A percentile compares a stretch with the other conserved stretches of the same genome.
phyloP scores from a whole-genome alignment of 768 basidiomycete genomes.

The Cystobasidium ongulense region DNA sequence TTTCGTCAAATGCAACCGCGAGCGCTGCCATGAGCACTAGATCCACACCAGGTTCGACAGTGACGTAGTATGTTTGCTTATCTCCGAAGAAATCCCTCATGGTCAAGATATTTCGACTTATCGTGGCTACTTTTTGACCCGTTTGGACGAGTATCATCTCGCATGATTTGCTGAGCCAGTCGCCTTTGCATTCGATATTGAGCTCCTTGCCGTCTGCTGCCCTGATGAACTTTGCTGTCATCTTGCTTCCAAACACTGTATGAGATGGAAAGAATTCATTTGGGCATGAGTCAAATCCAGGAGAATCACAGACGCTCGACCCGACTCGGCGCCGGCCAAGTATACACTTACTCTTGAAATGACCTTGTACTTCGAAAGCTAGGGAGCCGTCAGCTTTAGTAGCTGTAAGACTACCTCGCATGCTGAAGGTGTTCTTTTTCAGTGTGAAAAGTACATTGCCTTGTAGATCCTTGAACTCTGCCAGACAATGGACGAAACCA shows the following conservation, averaged over 20 bases:
- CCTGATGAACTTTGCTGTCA: slow-evolving; percentile 44
- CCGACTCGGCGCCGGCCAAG: slow-evolving; percentile 38
- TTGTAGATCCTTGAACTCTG: slow-evolving; percentile 43
- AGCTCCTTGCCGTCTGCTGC: slow-evolving; percentile 37
- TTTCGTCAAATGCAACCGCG: slow-evolving; percentile 68
- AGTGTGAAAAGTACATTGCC: slow-evolving; percentile 43
- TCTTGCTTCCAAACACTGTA: slow-evolving; percentile 42
- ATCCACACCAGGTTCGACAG: slow-evolving; percentile 19
- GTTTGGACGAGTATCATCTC: slow-evolving; percentile 39
- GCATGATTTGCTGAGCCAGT: slow-evolving; percentile 44
- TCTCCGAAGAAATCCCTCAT: slow-evolving; percentile 42
- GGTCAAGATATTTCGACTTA: slow-evolving; percentile 42
- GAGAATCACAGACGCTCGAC: too few relatives aligned
- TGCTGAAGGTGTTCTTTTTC: slow-evolving; percentile 40
- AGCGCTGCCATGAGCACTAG: slow-evolving; percentile 47
- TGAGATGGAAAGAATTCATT: background rate
- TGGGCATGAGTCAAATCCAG: too few relatives aligned
- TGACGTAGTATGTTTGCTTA: slow-evolving; percentile 39
- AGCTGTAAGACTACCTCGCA: slow-evolving; percentile 1
- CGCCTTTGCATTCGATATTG: slow-evolving; percentile 42
- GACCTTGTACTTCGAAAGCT: slow-evolving; percentile 39
- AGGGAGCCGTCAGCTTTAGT: slow-evolving; percentile 37
- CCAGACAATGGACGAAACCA: background rate
- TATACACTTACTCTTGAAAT: slow-evolving; percentile 41
- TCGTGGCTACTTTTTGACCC: slow-evolving; percentile 42